Evolutionary conservation across 768 basidiomycete species (phyloP).

Genomic region (Tricholoma saponaceum): DNA sequence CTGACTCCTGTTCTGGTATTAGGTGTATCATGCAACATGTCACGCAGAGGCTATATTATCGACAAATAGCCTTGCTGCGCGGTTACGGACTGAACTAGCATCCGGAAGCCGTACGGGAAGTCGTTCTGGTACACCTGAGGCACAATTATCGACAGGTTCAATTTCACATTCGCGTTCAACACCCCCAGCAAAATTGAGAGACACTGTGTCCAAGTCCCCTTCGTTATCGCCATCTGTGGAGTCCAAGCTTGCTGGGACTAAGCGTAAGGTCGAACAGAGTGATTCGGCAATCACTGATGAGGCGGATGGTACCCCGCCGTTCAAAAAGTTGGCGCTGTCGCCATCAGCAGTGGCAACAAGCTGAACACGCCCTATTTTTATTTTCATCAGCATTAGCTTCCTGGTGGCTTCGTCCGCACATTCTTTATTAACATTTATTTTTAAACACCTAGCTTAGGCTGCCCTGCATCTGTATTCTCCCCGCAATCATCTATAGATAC

Average conservation of each 20-base stretch:
- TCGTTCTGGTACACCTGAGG: slow-evolving; percentile 77
- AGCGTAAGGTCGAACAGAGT: slow-evolving; percentile 71
- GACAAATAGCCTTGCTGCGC: slow-evolving; percentile 61
- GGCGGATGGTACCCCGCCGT: slow-evolving; percentile 52
- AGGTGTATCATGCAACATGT: slow-evolving; percentile 96
- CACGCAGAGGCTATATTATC: slow-evolving; percentile 75
- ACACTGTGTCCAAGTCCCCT: slow-evolving; percentile 33
- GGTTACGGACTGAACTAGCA: slow-evolving; percentile 57
- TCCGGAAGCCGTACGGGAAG: slow-evolving; percentile 66
- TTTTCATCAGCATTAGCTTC: not conserved
- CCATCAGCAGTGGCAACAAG: slow-evolving; percentile 14
- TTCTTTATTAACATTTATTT: slow-evolving; percentile 11
- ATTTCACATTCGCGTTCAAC: slow-evolving; percentile 29
- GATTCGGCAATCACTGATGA: slow-evolving; percentile 36
- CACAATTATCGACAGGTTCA: slow-evolving; percentile 24
- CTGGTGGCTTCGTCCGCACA: slow-evolving; percentile 9
- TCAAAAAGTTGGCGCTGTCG: slow-evolving; percentile 62
- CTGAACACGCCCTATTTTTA: not conserved
- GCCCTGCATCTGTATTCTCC: slow-evolving; percentile 20
- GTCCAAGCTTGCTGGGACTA: slow-evolving; percentile 51
- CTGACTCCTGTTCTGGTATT: slow-evolving; percentile 1
- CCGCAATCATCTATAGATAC: slow-evolving; percentile 17
- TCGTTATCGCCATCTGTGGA: slow-evolving; percentile 50
- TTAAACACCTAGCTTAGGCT: slow-evolving; percentile 9
- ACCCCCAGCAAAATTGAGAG: slow-evolving; percentile 30